A percentile compares a stretch with the other conserved stretches of the same genome.
Conservation (phyloP, 441 rosid genomes). For the Pelargonium cotyledonis region DNA sequence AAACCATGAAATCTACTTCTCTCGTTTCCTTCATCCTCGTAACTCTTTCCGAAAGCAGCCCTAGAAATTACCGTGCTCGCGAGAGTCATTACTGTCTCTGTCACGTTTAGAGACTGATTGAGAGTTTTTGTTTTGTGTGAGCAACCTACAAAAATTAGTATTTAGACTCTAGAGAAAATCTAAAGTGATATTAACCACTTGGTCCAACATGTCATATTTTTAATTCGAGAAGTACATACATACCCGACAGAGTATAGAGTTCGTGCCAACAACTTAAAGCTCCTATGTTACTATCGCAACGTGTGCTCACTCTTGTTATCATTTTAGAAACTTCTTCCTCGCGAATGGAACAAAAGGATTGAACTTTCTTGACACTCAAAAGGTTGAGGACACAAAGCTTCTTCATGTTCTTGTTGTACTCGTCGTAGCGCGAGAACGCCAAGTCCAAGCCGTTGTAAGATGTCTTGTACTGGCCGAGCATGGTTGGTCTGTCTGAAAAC, state of each 20-base stretch:
- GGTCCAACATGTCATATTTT: too few species aligned
- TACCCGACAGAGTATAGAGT: too few species aligned
- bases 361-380: constrained; percentile 10
- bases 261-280: too few species aligned
- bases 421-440: constrained; percentile 1
- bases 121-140: too few species aligned
- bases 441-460: neutral
- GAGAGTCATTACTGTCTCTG: neutral
- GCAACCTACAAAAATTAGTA: too few species aligned
- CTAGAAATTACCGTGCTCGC: neutral
- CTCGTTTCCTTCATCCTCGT: neutral
- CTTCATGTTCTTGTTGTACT: constrained; percentile 10
- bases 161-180: too few species aligned
- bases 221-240: too few species aligned
- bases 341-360: constrained; percentile 6
- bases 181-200: too few species aligned
- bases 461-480: neutral
- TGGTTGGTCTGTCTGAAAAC: neutral
- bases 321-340: constrained; percentile 9
- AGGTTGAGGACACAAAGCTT: constrained; percentile 8
- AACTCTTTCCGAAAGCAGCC: constrained; percentile 3
- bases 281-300: too few species aligned
- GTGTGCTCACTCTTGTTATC: too few species aligned
- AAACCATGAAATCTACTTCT: neutral
- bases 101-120: constrained; percentile 8